phyloP scores from a whole-genome alignment of 2,329 filamentous ascomycete species.

The Sporothrix euskadiensis region DNA sequence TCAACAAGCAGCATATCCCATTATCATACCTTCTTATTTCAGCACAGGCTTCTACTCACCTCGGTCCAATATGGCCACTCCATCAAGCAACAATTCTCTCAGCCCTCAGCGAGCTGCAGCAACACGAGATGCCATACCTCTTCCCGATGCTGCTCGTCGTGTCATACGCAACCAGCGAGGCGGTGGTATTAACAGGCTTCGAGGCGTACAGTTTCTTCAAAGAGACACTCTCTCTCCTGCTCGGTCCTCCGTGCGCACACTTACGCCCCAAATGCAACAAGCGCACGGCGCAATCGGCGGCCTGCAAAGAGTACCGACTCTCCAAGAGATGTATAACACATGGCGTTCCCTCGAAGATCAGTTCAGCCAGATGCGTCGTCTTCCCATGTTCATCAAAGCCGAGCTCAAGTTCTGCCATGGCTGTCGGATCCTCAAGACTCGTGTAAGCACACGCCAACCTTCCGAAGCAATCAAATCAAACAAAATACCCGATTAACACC shows the following conservation, averaged over 20 bases:
- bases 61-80: not conserved
- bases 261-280: slow-evolving; percentile 6
- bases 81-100: not conserved
- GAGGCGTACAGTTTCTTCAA: not conserved
- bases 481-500: not conserved
- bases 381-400: slow-evolving; percentile 31
- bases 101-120: not conserved
- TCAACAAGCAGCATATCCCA: not conserved
- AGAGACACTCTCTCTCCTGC: not conserved
- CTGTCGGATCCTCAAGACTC: slow-evolving; percentile 28
- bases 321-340: slow-evolving; percentile 34
- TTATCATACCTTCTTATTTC: not conserved
- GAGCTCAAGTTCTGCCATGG: slow-evolving; percentile 29
- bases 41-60: not conserved
- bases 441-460: not conserved
- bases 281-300: not conserved
- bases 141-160: slow-evolving; percentile 20
- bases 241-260: not conserved
- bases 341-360: slow-evolving; percentile 31
- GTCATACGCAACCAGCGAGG: slow-evolving; percentile 27
- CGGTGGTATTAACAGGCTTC: not conserved
- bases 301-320: slow-evolving; percentile 17
- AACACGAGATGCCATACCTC: slow-evolving; percentile 14
- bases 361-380: slow-evolving; percentile 24
- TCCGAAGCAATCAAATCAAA: too few relatives aligned